These are phyloP conservation scores for Candida odintsovae DNA, from an alignment of 805 yeast genomes.

Conservation along the genomic window DNA sequence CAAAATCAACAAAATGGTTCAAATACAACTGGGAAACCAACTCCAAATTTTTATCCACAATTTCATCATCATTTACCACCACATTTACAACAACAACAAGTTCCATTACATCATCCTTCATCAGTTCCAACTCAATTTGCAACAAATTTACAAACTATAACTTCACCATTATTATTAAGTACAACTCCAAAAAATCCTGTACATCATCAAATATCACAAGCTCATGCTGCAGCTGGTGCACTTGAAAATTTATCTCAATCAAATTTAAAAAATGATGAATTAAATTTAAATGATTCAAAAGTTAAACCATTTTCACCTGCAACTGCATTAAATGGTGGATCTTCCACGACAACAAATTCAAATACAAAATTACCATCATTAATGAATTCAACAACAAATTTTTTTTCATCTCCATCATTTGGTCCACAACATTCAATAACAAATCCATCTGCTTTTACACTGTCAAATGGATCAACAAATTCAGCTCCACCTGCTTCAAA, in stretches of 20 bases:
- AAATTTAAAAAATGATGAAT: conserved; percentile 2
- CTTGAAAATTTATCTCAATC: conserved; percentile 19
- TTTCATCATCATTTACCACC: conserved; percentile 25
- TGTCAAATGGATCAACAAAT: conserved; percentile 3
- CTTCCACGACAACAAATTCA: not conserved
- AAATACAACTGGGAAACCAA: conserved; percentile 6
- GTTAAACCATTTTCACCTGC: conserved; percentile 21
- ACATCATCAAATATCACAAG: conserved; percentile 27
- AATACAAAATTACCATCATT: conserved; percentile 16
- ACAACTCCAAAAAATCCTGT: conserved; percentile 30
- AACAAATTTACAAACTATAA: conserved; percentile 54
- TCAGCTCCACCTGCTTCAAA: conserved; percentile 1
- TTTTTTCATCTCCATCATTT: conserved; percentile 37
- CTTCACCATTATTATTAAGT: conserved; percentile 58
- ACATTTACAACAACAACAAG: conserved; percentile 25
- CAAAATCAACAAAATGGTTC: conserved; percentile 1
- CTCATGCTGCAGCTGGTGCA: conserved; percentile 26
- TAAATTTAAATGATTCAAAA: conserved; percentile 2
- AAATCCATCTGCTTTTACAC: conserved; percentile 23
- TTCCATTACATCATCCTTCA: conserved; percentile 45
- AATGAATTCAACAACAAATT: conserved; percentile 16
- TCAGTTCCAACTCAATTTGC: conserved; percentile 70
- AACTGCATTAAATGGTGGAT: conserved; percentile 14
- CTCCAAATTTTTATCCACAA: conserved; percentile 17
- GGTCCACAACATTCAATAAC: conserved; percentile 35